A percentile compares a stretch with the other conserved stretches of the same genome.
Conservation (phyloP, 2,329 filamentous ascomycete species). For the Paracorniculantispora psalliotae region DNA sequence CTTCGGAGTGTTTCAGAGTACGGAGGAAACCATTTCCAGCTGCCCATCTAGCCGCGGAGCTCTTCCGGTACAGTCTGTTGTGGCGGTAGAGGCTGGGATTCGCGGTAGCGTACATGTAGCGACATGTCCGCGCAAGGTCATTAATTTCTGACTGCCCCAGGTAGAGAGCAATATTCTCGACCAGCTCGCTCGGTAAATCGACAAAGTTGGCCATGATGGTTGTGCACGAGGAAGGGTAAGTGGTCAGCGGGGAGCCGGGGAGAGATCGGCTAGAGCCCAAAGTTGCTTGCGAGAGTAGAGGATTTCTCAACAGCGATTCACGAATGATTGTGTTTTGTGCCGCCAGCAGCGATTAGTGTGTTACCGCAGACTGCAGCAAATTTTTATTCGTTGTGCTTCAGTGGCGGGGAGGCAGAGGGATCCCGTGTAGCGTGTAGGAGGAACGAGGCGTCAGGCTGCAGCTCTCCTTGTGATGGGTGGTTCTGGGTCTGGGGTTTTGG, state of each 20-base stretch:
- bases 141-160: not conserved
- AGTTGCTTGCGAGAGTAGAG: not conserved
- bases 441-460: not conserved
- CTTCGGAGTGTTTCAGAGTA: not conserved
- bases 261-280: not conserved
- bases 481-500: not conserved
- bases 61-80: not conserved
- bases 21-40: not conserved
- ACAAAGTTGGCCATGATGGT: not conserved
- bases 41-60: slow-evolving; percentile 9
- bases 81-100: slow-evolving; percentile 1
- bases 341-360: no score
- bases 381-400: not conserved
- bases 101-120: not conserved
- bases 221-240: no score
- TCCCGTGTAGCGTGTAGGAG: not conserved
- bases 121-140: not conserved
- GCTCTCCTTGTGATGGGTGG: not conserved
- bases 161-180: not conserved
- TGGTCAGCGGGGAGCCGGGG: not conserved
- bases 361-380: not conserved
- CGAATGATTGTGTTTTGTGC: not conserved
- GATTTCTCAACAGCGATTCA: not conserved
- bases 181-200: not conserved
- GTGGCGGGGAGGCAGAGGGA: not conserved